Base-by-base conservation (phyloP, 495 filamentous ascomycete species). In the Amphirosellinia nigrospora region DNA sequence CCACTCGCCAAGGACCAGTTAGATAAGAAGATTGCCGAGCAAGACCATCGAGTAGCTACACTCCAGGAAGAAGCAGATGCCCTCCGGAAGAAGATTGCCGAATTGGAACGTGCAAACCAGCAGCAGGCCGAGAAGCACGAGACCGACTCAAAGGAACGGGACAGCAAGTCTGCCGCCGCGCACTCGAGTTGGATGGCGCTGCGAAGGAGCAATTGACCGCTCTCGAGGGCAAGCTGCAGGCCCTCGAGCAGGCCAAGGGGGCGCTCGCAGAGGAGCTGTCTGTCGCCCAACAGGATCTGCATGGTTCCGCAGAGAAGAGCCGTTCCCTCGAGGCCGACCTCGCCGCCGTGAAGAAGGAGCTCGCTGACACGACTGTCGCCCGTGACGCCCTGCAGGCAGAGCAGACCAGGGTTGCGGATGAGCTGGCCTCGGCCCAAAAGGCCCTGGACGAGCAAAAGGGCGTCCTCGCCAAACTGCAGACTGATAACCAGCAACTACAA, bases 41-140 rank as follows among this genome's bases (percentile, higher is more conserved):
- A 61, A 23, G 69, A 66, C 11, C 41, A 53, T 15, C 62, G 53
- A 16, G 19, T 71, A 10, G 61, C 52, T n/a, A 23, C 43, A 5
- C 62, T 71, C 61, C 36, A 66, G 28, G 52, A 71, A 28, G 69
- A 71, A n/a, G 62, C 69, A 21, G 69, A 71, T 13, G 48, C 60
- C 1, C 48, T 66, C 3, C 69, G 69, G 43, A 52, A 60, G 41
- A 71, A 66, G 69, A 71, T 71, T 9, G 52, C 69, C 10, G 8
- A 1, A 2, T 30, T 71, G 3, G 69, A 71, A 36, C 69, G 63
- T 15, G 52, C 66, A 7, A 61, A 16, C 46, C 50, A 36, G 16
- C 30, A 70, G 36, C 60, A 45, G 41, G 11, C 60, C 0, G 48
- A 65, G n/a, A 21, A 64, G 26, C 60, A 59, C 21, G 21, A 55